Percentiles rank a stretch among this genome's conserved stretches.
These are phyloP conservation scores for Pythium coloratum DNA, from an alignment of 352 stramenopile genomes.

Conservation along the genomic window DNA sequence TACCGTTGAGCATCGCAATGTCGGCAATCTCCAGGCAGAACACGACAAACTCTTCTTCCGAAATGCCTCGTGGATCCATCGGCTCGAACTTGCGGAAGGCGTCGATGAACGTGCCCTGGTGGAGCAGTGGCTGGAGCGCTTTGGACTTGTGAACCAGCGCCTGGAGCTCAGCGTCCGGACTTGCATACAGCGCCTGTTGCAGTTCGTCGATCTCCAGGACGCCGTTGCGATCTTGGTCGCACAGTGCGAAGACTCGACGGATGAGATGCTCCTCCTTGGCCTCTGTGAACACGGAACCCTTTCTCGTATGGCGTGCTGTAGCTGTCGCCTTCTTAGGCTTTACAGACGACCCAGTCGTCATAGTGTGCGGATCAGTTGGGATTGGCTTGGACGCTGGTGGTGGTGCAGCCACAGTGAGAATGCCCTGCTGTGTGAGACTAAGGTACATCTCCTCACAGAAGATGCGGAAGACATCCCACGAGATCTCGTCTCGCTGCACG, in stretches of 20 bases:
- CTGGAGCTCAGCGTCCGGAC: constrained; percentile 26
- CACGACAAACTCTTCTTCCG: constrained; percentile 66
- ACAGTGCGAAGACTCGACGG: constrained; percentile 50
- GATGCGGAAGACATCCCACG: constrained; percentile 51
- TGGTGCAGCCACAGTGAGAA: constrained; percentile 8
- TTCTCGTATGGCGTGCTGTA: not conserved
- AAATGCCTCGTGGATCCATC: constrained; percentile 56
- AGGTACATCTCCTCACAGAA: constrained; percentile 54
- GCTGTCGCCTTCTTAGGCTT: not conserved
- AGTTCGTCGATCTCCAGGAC: constrained; percentile 67
- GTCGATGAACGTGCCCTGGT: constrained; percentile 58
- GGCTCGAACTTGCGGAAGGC: constrained; percentile 66
- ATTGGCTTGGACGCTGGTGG: not conserved
- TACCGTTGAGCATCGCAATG: constrained; percentile 45
- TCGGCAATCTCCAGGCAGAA: constrained; percentile 72
- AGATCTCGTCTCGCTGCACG: constrained; percentile 34
- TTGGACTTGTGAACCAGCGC: constrained; percentile 43
- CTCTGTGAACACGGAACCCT: constrained; percentile 12
- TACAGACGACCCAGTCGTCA: not conserved
- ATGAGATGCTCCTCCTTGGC: constrained; percentile 46
- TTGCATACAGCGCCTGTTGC: constrained; percentile 42
- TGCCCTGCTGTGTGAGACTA: constrained; percentile 40
- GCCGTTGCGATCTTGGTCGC: constrained; percentile 61
- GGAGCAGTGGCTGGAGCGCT: constrained; percentile 58
- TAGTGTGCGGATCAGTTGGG: no score